phyloP scores from a whole-genome alignment of 768 basidiomycete species.

The Psilocybe azurescens region DNA sequence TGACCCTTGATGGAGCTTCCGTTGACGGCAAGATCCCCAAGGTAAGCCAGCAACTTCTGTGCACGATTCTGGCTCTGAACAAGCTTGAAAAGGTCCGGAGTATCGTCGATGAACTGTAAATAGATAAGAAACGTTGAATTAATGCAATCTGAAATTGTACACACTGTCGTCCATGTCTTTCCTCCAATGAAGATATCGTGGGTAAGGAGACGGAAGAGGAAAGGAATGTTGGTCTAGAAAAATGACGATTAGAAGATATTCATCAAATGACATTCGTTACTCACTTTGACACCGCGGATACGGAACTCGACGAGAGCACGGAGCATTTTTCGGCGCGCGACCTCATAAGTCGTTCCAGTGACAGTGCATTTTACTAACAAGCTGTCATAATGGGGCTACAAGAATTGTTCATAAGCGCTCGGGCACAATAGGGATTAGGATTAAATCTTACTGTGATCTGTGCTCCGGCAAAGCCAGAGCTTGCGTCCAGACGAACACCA shows the following conservation, averaged over 20 bases:
- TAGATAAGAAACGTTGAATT: constrained; percentile 1
- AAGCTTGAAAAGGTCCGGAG: constrained; percentile 98
- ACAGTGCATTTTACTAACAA: constrained; percentile 96
- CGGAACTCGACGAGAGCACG: constrained; percentile 99
- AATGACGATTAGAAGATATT: neutral
- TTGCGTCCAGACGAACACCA: constrained; percentile 95
- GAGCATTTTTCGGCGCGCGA: constrained; percentile 98
- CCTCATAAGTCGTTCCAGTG: constrained; percentile 97
- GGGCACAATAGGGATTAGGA: neutral
- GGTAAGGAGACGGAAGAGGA: constrained; percentile 97
- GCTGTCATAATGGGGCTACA: constrained; percentile 96
- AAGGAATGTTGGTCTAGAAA: constrained; percentile 94
- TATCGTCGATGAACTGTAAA: constrained; percentile 95
- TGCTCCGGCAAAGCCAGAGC: constrained; percentile 97
- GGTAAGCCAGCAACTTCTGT: constrained; percentile 94
- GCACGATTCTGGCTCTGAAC: constrained; percentile 98
- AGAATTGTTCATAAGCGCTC: neutral
- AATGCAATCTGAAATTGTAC: neutral
- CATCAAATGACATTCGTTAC: constrained; percentile 4
- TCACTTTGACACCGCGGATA: constrained; percentile 97
- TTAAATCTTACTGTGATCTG: constrained; percentile 84
- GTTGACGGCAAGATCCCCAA: constrained; percentile 97
- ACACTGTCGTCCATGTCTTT: constrained; percentile 93
- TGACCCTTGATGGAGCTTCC: constrained; percentile 98
- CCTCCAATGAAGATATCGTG: constrained; percentile 96